Conservation (phyloP, 805 yeast genomes). For the Ogataea naganishii region DNA sequence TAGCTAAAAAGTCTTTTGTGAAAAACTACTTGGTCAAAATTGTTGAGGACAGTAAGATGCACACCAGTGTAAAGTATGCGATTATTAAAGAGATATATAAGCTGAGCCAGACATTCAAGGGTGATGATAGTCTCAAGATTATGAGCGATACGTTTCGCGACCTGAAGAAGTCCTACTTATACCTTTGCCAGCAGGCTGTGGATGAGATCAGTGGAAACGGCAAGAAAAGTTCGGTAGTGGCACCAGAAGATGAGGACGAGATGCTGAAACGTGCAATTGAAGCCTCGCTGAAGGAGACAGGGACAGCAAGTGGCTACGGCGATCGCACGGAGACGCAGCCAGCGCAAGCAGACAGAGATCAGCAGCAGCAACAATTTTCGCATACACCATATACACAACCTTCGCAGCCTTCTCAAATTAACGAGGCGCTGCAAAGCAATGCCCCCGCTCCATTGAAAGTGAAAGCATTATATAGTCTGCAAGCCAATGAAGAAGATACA, state of each 20-base stretch:
- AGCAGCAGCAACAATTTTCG: conserved; percentile 10
- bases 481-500: conserved; percentile 77
- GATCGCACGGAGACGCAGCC: conserved; percentile 5
- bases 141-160: conserved; percentile 53
- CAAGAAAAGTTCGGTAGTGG: conserved; percentile 1
- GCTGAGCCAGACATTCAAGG: conserved; percentile 51
- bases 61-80: conserved; percentile 55
- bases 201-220: conserved; percentile 18
- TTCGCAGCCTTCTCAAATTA: conserved; percentile 10
- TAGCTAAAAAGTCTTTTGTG: conserved; percentile 51
- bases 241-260: conserved; percentile 50
- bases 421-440: conserved; percentile 9
- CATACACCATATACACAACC: conserved; percentile 10
- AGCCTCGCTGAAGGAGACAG: conserved; percentile 59
- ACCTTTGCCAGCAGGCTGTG: conserved; percentile 21
- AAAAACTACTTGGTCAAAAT: conserved; percentile 34
- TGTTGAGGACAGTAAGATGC: conserved; percentile 46
- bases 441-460: conserved; percentile 33
- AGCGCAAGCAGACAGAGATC: conserved; percentile 9
- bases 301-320: conserved; percentile 14
- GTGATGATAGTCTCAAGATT: conserved; percentile 70
- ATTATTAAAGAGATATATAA: conserved; percentile 63
- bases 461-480: conserved; percentile 75
- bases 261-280: conserved; percentile 72
- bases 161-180: conserved; percentile 34